Evolutionary conservation across 2,329 filamentous ascomycete species (phyloP).

Genomic region (Tothia fuscella): DNA sequence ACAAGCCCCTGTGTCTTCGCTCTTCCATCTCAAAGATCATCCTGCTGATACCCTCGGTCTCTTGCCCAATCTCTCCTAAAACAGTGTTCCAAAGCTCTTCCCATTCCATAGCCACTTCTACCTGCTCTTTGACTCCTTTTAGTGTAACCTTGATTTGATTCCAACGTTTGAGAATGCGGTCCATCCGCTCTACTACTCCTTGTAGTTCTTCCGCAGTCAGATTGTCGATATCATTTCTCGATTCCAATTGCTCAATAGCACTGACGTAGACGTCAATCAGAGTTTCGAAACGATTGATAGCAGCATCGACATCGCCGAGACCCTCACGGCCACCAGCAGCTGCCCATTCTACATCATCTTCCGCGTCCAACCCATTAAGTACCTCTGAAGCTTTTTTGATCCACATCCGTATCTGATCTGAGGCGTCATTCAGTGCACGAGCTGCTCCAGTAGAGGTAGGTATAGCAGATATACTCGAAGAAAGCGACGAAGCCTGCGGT

Average conservation of each 20-base stretch:
- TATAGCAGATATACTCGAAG: conserved; percentile 72
- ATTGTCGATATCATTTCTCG: conserved; percentile 59
- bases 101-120: conserved; percentile 98
- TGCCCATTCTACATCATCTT: conserved; percentile 96
- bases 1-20: conserved; percentile 68
- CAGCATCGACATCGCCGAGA: conserved; percentile 52
- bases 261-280: conserved; percentile 86
- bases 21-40: conserved; percentile 98
- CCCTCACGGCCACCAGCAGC: conserved; percentile 78
- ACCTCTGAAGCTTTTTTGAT: conserved; percentile 87
- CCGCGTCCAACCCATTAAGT: conserved; percentile 76
- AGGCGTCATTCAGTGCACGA: conserved; percentile 70
- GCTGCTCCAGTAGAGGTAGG: conserved; percentile 75
- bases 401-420: conserved; percentile 89
- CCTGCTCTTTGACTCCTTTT: conserved; percentile 72
- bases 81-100: conserved; percentile 94
- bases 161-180: conserved; percentile 76
- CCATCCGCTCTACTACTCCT: conserved; percentile 76
- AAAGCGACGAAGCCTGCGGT: conserved; percentile 73
- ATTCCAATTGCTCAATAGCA: conserved; percentile 86
- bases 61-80: conserved; percentile 81
- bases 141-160: conserved; percentile 65
- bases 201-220: conserved; percentile 62
- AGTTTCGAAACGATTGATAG: conserved; percentile 74
- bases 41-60: conserved; percentile 67